Evolutionary conservation across 208 protist species (phyloP).

Genomic region (Novymonas esmeraldas): DNA sequence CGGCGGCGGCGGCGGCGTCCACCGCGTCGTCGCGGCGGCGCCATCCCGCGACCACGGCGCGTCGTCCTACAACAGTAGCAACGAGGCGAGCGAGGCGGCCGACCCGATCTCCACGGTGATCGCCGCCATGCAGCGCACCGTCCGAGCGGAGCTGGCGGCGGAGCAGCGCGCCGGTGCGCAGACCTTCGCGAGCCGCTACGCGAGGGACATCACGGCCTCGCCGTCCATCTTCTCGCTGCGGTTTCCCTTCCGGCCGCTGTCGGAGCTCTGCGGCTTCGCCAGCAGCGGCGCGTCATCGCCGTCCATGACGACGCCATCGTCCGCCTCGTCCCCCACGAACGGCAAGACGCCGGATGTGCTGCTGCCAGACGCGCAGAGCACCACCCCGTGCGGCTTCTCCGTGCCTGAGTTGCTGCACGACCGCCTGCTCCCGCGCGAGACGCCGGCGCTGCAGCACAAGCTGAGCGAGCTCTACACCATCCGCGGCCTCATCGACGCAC

Average conservation of each 20-base stretch:
- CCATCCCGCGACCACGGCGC: too few species aligned
- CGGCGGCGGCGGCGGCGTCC: background rate
- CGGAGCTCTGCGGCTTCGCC: constrained; percentile 13
- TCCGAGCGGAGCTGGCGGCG: constrained; percentile 10
- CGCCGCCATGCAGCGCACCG: constrained; percentile 1
- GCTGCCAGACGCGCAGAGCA: constrained; percentile 16
- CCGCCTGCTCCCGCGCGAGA: constrained; percentile 25
- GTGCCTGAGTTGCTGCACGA: constrained; percentile 29
- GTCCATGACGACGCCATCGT: too few species aligned
- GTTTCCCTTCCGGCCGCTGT: constrained; percentile 15
- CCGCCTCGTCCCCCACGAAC: background rate
- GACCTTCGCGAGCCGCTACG: constrained; percentile 13
- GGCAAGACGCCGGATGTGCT: constrained; percentile 21
- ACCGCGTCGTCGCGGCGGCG: background rate
- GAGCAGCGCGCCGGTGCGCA: constrained; percentile 5
- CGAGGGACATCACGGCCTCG: constrained; percentile 20
- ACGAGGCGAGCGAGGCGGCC: background rate
- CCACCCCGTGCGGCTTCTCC: constrained; percentile 16
- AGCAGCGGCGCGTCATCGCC: too few species aligned
- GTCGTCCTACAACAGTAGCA: too few species aligned
- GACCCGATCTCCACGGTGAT: background rate
- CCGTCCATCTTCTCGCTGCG: constrained; percentile 29
- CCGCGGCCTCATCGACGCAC: constrained; percentile 20
- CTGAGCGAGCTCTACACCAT: constrained; percentile 15
- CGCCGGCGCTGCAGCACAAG: constrained; percentile 15